These are phyloP conservation scores for Triticum turgidum DNA, from an alignment of 176 grass and related monocot genomes.

Conservation along the genomic window DNA sequence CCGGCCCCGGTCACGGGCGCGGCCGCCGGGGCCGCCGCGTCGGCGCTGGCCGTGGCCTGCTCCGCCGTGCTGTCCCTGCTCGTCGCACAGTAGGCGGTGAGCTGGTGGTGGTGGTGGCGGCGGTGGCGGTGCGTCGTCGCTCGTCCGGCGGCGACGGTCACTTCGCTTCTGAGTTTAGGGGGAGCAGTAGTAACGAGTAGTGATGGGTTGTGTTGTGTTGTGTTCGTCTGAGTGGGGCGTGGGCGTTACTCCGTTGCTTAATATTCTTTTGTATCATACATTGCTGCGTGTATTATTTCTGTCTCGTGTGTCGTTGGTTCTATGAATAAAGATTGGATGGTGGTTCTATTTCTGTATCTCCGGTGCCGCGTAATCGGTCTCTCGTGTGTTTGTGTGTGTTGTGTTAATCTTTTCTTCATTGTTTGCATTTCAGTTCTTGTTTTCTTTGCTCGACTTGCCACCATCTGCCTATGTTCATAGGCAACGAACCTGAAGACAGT, in stretches of 20 bases:
- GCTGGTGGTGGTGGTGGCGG: neutral
- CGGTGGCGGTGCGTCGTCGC: neutral
- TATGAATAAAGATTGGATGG: constrained; percentile 41
- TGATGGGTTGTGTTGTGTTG: neutral
- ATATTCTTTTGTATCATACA: constrained; percentile 59
- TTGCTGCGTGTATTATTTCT: constrained; percentile 16
- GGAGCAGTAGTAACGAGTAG: neutral
- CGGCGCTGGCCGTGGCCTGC: constrained; percentile 45
- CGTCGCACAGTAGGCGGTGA: constrained; percentile 47
- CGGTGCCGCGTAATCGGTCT: neutral
- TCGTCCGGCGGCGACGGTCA: constrained; percentile 3
- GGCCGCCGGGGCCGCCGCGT: constrained; percentile 39
- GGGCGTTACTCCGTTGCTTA: neutral
- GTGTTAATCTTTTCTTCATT: neutral
- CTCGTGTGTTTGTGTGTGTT: neutral
- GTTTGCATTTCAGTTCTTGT: neutral
- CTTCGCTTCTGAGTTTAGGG: constrained; percentile 1
- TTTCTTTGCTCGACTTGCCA: too few species aligned
- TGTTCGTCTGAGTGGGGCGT: neutral
- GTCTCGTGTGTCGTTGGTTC: neutral
- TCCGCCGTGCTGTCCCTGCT: constrained; percentile 50
- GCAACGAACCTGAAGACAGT: neutral
- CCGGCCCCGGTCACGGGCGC: constrained; percentile 53
- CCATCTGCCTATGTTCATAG: too few species aligned
- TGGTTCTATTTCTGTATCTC: neutral